These are phyloP conservation scores for Fragaria vesca DNA, from an alignment of 306 rosid species.

Conservation along the genomic window DNA sequence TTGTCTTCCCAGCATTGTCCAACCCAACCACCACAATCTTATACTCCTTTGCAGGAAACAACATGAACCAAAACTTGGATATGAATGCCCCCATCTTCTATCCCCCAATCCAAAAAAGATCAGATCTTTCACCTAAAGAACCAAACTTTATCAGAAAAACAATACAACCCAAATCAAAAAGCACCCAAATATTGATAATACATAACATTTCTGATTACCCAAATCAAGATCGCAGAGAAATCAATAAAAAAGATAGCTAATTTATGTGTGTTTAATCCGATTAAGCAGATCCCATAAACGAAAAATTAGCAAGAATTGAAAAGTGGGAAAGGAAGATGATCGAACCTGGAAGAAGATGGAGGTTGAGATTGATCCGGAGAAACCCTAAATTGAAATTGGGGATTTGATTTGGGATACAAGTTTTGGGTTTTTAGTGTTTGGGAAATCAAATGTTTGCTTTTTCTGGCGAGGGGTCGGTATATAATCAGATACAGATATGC, in stretches of 20 bases:
- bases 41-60: constrained; percentile 89
- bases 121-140: constrained; percentile 17
- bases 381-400: neutral
- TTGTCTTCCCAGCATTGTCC: constrained; percentile 97
- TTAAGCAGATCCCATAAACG: constrained; percentile 32
- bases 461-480: neutral
- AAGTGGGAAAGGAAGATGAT: neutral
- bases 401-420: neutral
- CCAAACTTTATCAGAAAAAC: constrained; percentile 5
- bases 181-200: neutral
- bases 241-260: neutral
- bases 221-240: neutral
- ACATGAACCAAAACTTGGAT: constrained; percentile 87
- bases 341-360: constrained; percentile 33
- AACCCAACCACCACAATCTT: constrained; percentile 93
- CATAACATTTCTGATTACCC: neutral
- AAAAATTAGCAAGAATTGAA: neutral
- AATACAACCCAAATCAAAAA: constrained; percentile 6
- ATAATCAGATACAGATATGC: neutral
- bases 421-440: neutral
- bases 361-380: neutral
- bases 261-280: constrained; percentile 22
- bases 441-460: neutral
- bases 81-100: constrained; percentile 74
- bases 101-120: constrained; percentile 27